Evolutionary conservation across 805 yeast species (phyloP), one percentile per base, ranked within the genome.

Genomic region (Nakazawaea sp.): DNA sequence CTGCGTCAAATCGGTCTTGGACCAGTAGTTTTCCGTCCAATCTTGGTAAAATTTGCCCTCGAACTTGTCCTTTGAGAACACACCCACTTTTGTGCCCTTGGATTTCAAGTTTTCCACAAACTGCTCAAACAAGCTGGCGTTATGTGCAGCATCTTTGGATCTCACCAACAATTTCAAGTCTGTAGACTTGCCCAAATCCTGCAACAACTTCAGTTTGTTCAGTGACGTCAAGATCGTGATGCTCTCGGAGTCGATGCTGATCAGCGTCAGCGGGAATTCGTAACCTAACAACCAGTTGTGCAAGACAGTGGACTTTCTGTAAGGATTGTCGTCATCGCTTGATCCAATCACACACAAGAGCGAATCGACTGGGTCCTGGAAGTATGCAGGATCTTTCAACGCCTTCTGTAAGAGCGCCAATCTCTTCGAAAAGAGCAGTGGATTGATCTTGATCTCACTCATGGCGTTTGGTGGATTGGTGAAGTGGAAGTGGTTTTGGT

Each of bases 281-380:
- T 89, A 90, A 4, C 97, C 96, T 33, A 90, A 62, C 37, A 90
- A 64, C 97, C 97, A 90, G 36, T 78, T 82, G 56, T 89, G 97
- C 32, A 89, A 60, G 31, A 83, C 80, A 1, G 95, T 79, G 10
- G 95, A 81, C 59, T 86, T 86, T 54, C 83, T 87, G 59, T 86
- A 88, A 33, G 95, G 94, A 55, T 87, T 83, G 45, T 83, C 90
- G 43, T 84, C 92, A 53, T 86, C 88, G 30, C 85, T 67, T 6
- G 95, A 83, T 10, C 97, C 97, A 32, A 83, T 81, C 11, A 85
- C 75, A 32, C 85, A 73, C 43, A 87, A 51, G 23, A 82, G 46
- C 7, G 80, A 70, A 32, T 67, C 56, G 18, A 70, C 72, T 11
- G 64, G 64, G 31, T 30, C 30, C 12, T 62, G 57, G 49, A 72